phyloP scores from a whole-genome alignment of 306 rosid species.

The Purshia tridentata region DNA sequence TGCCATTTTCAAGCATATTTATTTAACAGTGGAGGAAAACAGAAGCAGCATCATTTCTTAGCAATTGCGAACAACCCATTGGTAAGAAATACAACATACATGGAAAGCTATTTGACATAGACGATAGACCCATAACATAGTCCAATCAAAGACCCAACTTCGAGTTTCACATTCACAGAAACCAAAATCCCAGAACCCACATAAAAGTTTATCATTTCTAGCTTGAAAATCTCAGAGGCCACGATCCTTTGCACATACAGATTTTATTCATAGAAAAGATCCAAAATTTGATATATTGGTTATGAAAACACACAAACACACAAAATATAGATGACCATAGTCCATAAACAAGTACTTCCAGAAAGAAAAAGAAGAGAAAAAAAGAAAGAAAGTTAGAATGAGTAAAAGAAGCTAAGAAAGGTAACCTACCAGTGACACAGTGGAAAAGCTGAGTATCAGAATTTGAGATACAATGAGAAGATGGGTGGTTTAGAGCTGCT shows the following conservation, averaged over 20 bases:
- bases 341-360: conserved; percentile 6
- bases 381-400: background rate
- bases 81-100: background rate
- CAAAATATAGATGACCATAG: conserved; percentile 9
- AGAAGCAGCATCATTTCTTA: conserved; percentile 1
- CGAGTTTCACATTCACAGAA: background rate
- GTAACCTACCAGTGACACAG: conserved; percentile 7
- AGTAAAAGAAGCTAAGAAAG: background rate
- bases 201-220: background rate
- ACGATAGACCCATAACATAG: too few relatives aligned
- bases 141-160: too few relatives aligned
- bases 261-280: background rate
- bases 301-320: conserved; percentile 3
- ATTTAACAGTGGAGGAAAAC: background rate
- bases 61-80: background rate
- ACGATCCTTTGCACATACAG: background rate
- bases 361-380: background rate
- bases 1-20: background rate
- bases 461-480: background rate
- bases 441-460: background rate
- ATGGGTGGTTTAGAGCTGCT: background rate
- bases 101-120: too few relatives aligned
- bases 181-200: background rate
- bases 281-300: background rate
- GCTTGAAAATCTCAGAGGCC: background rate